Evolutionary conservation across 2,329 filamentous ascomycete genomes (phyloP).

Genomic region (Alternaria burnsii): DNA sequence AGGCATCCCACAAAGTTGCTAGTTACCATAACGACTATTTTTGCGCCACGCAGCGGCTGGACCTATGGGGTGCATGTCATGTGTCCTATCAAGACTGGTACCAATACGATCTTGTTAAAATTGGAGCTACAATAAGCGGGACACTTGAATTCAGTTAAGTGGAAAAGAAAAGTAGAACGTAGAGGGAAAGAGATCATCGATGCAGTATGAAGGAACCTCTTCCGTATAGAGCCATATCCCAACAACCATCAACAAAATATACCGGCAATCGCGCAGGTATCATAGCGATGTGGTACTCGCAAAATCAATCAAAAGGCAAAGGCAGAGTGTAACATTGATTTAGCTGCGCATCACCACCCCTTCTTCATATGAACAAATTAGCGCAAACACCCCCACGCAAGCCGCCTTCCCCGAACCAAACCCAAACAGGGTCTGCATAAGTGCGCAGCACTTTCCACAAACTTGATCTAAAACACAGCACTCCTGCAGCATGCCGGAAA

Average conservation of each 20-base stretch:
- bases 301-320: background rate
- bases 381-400: slow-evolving; percentile 1
- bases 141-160: too few relatives aligned
- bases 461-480: background rate
- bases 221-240: too few relatives aligned
- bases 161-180: too few relatives aligned
- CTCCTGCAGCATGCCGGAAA: background rate
- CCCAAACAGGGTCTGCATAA: background rate
- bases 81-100: too few relatives aligned
- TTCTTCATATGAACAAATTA: background rate
- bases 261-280: too few relatives aligned
- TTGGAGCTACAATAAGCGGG: too few relatives aligned
- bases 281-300: background rate
- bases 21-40: background rate
- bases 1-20: background rate
- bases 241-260: too few relatives aligned
- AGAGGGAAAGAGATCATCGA: too few relatives aligned
- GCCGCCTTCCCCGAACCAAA: background rate
- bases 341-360: background rate
- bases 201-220: too few relatives aligned
- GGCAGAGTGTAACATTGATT: background rate
- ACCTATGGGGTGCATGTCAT: too few relatives aligned
- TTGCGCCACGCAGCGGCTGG: too few relatives aligned
- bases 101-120: too few relatives aligned
- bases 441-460: background rate